A percentile compares a stretch with the other conserved stretches of the same genome.
Evolutionary conservation across 257 asterid genomes (phyloP).

Genomic region (Gentiana macrophylla): DNA sequence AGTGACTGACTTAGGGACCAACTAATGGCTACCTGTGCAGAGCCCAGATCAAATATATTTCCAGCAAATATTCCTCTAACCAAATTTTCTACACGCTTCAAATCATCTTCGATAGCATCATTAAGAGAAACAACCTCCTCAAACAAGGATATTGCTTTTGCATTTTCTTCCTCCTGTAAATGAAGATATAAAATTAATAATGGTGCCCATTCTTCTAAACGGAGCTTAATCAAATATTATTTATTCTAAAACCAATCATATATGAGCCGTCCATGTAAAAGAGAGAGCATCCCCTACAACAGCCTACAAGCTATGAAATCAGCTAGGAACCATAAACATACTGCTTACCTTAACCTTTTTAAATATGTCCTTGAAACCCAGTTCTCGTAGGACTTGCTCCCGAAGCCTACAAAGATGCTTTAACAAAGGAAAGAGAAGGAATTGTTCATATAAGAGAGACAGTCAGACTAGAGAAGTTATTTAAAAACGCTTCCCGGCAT

Average conservation of each 20-base stretch:
- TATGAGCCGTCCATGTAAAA: background rate
- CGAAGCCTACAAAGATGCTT: slow-evolving; percentile 92
- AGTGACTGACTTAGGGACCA: too few relatives aligned
- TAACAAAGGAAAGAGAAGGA: background rate
- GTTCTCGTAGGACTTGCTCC: slow-evolving; percentile 83
- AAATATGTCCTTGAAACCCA: slow-evolving; percentile 87
- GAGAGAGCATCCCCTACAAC: background rate
- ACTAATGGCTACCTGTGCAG: slow-evolving; percentile 59
- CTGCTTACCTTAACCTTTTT: slow-evolving; percentile 71
- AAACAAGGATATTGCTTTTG: slow-evolving; percentile 83
- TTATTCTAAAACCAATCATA: background rate
- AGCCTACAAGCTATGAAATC: too few relatives aligned
- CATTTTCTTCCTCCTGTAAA: slow-evolving; percentile 81
- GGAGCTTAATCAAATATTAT: background rate
- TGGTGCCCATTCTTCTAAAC: too few relatives aligned
- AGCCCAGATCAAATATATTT: slow-evolving; percentile 96
- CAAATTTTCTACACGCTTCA: slow-evolving; percentile 63
- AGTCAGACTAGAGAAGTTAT: too few relatives aligned
- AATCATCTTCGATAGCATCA: slow-evolving; percentile 65
- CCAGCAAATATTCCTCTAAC: slow-evolving; percentile 95
- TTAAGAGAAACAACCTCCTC: slow-evolving; percentile 56
- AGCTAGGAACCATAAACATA: background rate
- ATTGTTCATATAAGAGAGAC: background rate
- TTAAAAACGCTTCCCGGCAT: background rate
- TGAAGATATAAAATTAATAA: too few relatives aligned